phyloP scores from a whole-genome alignment of 371 early-diverging fungal genomes.

The Mucor irregularis region DNA sequence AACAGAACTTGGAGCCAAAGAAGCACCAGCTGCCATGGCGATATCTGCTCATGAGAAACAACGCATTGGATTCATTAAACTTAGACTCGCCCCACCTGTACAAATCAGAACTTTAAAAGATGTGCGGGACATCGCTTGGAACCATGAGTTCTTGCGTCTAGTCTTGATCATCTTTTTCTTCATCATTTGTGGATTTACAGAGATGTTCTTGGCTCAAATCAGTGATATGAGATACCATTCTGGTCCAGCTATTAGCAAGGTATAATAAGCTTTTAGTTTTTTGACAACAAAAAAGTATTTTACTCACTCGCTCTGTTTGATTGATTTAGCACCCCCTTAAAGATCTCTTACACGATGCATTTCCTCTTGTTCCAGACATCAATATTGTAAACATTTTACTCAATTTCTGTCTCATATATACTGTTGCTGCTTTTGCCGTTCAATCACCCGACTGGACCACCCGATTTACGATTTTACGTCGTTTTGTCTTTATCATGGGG shows the following conservation, averaged over 20 bases:
- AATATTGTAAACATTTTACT: constrained; percentile 51
- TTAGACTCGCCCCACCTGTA: constrained; percentile 30
- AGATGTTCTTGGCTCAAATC: constrained; percentile 40
- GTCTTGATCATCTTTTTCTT: constrained; percentile 23
- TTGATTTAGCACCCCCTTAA: constrained; percentile 25
- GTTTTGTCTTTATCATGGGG: constrained; percentile 61
- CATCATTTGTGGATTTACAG: constrained; percentile 34
- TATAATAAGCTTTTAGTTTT: constrained; percentile 1
- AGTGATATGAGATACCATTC: constrained; percentile 36
- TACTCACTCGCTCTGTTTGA: too few species aligned
- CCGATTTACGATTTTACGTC: constrained; percentile 56
- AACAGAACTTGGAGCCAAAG: constrained; percentile 11
- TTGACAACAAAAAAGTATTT: neutral
- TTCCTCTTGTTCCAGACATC: constrained; percentile 30
- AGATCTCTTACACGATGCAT: constrained; percentile 40
- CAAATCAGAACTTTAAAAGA: constrained; percentile 25
- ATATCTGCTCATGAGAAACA: constrained; percentile 25
- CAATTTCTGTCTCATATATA: constrained; percentile 45
- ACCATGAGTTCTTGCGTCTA: constrained; percentile 36
- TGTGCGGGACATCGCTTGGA: constrained; percentile 22
- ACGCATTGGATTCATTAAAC: constrained; percentile 25
- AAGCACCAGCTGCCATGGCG: constrained; percentile 18
- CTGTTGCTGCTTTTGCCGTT: constrained; percentile 42
- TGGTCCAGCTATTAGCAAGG: constrained; percentile 16
- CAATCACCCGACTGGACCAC: constrained; percentile 54